Conservation (phyloP, 78 protist genomes). For the Creolimax fragrantissima region DNA sequence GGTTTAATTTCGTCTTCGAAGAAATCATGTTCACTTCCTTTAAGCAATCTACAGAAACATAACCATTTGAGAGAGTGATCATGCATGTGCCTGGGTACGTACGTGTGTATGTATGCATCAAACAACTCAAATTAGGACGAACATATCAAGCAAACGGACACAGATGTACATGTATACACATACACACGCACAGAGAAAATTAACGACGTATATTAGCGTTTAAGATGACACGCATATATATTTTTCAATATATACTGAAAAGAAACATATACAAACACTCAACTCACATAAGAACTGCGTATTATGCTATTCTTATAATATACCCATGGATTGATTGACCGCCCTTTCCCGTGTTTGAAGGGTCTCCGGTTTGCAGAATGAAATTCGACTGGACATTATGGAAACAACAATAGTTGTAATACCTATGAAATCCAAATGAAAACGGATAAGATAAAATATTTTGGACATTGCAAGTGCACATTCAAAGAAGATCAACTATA, state of each 20-base stretch:
- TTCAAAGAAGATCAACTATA: no score
- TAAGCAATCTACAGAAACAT: neutral
- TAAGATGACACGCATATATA: no score
- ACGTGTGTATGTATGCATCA: neutral
- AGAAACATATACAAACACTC: no score
- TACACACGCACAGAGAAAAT: no score
- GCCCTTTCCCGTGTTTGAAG: slow-evolving; percentile 79
- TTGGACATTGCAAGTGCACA: no score
- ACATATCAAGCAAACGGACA: neutral
- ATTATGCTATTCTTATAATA: no score
- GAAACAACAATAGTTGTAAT: slow-evolving; percentile 83
- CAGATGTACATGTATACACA: neutral
- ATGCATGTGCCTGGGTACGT: neutral
- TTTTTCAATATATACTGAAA: no score
- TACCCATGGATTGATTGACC: slow-evolving; percentile 73
- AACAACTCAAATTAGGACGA: neutral
- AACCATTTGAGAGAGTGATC: neutral
- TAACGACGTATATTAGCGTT: no score
- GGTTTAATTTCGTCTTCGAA: slow-evolving; percentile 78
- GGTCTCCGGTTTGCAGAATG: slow-evolving; percentile 85
- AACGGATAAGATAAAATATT: no score
- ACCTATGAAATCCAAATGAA: neutral
- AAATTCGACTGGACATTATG: slow-evolving; percentile 72
- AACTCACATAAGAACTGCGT: no score
- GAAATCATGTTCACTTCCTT: slow-evolving; percentile 55